Conservation (phyloP, 2,329 filamentous ascomycete species). For the Ceratocystis eucalypticola region DNA sequence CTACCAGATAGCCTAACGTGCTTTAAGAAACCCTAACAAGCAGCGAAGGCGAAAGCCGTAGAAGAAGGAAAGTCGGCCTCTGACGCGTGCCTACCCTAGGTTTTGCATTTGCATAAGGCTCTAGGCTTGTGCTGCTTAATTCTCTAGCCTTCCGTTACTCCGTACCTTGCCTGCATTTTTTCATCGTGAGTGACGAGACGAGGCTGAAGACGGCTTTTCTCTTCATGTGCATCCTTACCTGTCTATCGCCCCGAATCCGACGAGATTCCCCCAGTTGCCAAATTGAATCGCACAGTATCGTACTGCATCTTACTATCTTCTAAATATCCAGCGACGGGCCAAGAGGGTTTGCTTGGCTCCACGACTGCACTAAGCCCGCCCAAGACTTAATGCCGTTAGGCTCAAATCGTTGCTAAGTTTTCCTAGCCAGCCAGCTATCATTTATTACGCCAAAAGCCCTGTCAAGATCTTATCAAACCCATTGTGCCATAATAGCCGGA, state of each 20-base stretch:
- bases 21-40: background rate
- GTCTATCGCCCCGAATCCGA: background rate
- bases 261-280: background rate
- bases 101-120: background rate
- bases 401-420: background rate
- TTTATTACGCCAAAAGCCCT: constrained; percentile 7
- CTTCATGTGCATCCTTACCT: background rate
- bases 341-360: background rate
- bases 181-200: background rate
- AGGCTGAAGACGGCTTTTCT: background rate
- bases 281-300: background rate
- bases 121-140: background rate
- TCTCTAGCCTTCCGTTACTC: background rate
- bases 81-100: background rate
- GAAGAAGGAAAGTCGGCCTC: background rate
- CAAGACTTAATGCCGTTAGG: background rate
- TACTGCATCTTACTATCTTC: too few relatives aligned
- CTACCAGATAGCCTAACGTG: background rate
- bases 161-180: background rate
- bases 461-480: constrained; percentile 5
- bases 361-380: background rate
- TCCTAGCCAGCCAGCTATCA: background rate
- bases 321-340: too few relatives aligned
- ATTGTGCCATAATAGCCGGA: constrained; percentile 9
- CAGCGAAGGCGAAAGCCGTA: background rate